Conservation (phyloP, 176 grass and related monocot genomes). For the Metroxylon sagu region DNA sequence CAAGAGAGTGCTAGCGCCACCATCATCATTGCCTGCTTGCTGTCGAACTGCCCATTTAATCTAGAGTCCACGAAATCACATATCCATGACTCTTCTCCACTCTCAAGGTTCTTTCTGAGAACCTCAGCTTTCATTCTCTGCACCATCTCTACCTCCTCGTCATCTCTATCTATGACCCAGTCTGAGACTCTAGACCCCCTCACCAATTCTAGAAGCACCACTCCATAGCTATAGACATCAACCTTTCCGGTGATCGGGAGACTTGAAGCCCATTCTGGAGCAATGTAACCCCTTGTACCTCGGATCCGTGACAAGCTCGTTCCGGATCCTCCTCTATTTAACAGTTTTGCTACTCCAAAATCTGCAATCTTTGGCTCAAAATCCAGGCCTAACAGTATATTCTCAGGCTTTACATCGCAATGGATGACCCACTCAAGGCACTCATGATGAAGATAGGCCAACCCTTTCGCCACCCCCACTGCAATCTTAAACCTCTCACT, state of each 20-base stretch:
- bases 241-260: constrained; percentile 22
- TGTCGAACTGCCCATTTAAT: constrained; percentile 12
- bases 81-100: constrained; percentile 8
- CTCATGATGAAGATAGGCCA: constrained; percentile 47
- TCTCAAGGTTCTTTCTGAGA: constrained; percentile 1
- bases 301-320: constrained; percentile 15
- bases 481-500: constrained; percentile 11
- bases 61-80: constrained; percentile 8
- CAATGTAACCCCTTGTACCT: constrained; percentile 28
- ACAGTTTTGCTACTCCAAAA: constrained; percentile 18
- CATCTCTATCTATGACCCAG: constrained; percentile 9
- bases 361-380: constrained; percentile 31
- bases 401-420: constrained; percentile 49
- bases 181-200: constrained; percentile 18
- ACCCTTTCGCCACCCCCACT: constrained; percentile 22
- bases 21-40: constrained; percentile 2
- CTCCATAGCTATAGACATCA: constrained; percentile 27
- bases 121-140: background rate
- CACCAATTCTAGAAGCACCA: constrained; percentile 26
- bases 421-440: constrained; percentile 54
- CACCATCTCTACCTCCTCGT: constrained; percentile 1
- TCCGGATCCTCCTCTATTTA: constrained; percentile 5
- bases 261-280: constrained; percentile 25
- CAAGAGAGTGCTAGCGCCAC: constrained; percentile 18
- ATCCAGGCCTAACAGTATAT: constrained; percentile 22